Evolutionary conservation across 257 asterid genomes (phyloP).

Genomic region (Solanum gracilifrons): DNA sequence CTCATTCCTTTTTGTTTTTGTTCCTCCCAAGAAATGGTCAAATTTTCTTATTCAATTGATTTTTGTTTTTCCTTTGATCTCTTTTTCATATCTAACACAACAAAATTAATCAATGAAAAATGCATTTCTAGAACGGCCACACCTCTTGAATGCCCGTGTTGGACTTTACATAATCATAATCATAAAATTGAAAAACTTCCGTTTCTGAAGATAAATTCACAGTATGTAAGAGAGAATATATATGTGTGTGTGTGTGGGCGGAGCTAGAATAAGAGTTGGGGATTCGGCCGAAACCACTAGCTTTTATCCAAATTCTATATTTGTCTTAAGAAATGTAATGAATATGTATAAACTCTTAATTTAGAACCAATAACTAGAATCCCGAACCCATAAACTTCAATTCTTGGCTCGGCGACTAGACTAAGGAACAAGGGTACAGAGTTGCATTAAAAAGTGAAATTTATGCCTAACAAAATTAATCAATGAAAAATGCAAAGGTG

Average conservation of each 20-base stretch:
- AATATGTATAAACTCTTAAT: background rate
- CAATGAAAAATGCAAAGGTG: too few relatives aligned
- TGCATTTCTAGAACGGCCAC: background rate
- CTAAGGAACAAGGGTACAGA: background rate
- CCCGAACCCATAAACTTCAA: background rate
- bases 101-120: background rate
- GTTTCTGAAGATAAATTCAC: background rate
- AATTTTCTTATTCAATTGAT: background rate
- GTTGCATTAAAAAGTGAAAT: background rate
- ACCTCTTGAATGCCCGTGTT: background rate
- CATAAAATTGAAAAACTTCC: background rate
- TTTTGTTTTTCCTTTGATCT: background rate
- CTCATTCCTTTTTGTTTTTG: background rate
- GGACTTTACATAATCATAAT: background rate
- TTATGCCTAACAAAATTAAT: too few relatives aligned
- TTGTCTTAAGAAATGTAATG: background rate
- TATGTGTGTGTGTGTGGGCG: too few relatives aligned
- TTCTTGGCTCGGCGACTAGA: background rate
- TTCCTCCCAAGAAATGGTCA: background rate
- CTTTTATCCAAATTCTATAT: background rate
- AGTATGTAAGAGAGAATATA: background rate
- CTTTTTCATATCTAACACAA: background rate
- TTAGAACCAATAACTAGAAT: background rate
- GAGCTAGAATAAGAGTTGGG: too few relatives aligned
- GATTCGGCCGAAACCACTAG: background rate